These are phyloP conservation scores for Komagataella phaffii DNA, from an alignment of 805 yeast species.

Conservation along the genomic window DNA sequence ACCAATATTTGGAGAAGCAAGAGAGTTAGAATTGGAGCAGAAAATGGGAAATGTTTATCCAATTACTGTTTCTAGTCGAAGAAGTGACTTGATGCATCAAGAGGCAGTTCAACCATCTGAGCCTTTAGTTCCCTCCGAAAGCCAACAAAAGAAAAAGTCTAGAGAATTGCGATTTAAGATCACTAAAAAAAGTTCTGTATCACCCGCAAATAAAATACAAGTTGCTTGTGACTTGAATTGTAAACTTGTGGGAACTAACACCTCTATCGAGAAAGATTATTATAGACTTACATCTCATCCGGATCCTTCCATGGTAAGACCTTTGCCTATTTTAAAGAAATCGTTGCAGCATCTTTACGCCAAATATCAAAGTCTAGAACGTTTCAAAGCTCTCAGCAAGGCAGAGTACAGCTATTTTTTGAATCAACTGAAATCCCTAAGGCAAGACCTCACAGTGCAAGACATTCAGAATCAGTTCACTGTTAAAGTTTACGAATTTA, in stretches of 20 bases:
- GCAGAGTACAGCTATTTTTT: slow-evolving; percentile 59
- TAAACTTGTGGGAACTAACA: slow-evolving; percentile 45
- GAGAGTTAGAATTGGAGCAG: neutral
- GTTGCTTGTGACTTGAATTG: neutral
- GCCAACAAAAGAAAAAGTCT: neutral
- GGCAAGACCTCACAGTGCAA: slow-evolving; percentile 92
- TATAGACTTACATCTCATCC: slow-evolving; percentile 85
- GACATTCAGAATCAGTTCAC: slow-evolving; percentile 70
- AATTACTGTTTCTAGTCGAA: neutral
- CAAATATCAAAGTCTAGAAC: slow-evolving; percentile 34
- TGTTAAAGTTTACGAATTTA: slow-evolving; percentile 67
- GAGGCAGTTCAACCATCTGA: neutral
- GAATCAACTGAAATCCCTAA: slow-evolving; percentile 81
- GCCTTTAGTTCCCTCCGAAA: neutral
- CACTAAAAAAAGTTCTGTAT: neutral
- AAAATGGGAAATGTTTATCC: neutral
- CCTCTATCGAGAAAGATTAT: slow-evolving; percentile 61
- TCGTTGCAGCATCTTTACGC: slow-evolving; percentile 40
- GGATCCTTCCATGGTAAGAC: slow-evolving; percentile 73
- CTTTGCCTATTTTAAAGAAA: slow-evolving; percentile 43
- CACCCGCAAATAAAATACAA: neutral
- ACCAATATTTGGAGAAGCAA: slow-evolving; percentile 25
- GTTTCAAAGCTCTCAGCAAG: slow-evolving; percentile 5
- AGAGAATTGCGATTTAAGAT: neutral
- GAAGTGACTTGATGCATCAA: neutral